These are phyloP conservation scores for Tetraselmis striata DNA, from an alignment of 139 green algal species.

Conservation along the genomic window DNA sequence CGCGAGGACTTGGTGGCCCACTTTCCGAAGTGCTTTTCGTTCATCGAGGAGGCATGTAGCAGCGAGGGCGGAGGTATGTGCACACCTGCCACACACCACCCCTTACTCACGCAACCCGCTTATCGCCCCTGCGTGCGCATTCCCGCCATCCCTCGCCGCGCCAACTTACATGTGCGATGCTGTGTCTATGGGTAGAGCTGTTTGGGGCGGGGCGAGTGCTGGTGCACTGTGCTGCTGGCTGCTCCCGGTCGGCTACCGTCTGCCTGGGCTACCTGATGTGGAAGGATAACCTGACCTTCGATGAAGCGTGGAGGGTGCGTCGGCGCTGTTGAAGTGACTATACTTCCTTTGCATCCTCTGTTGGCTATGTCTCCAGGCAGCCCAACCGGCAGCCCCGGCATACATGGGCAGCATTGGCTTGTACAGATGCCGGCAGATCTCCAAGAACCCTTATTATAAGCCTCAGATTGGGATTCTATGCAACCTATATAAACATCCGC, in stretches of 20 bases:
- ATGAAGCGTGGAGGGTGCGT: neutral
- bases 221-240: constrained; percentile 30
- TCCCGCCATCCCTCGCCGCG: too few relatives aligned
- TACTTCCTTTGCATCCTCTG: neutral
- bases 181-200: too few relatives aligned
- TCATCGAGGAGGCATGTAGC: constrained; percentile 21
- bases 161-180: too few relatives aligned
- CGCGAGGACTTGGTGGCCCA: constrained; percentile 25
- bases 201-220: constrained; percentile 9
- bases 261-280: constrained; percentile 31
- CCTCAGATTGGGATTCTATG: too few relatives aligned
- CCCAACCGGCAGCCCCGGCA: too few relatives aligned
- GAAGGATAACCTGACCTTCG: neutral
- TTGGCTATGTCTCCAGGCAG: neutral
- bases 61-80: neutral
- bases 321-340: neutral
- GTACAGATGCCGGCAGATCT: too few relatives aligned
- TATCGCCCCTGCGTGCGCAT: too few relatives aligned
- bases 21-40: constrained; percentile 27
- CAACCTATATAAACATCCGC: too few relatives aligned
- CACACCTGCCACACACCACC: too few relatives aligned
- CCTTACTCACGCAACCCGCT: too few relatives aligned
- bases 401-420: too few relatives aligned
- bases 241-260: constrained; percentile 29
- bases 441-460: too few relatives aligned